Base-by-base conservation (phyloP, 2,329 filamentous ascomycete genomes). In the Lachnellula subtilissima region DNA sequence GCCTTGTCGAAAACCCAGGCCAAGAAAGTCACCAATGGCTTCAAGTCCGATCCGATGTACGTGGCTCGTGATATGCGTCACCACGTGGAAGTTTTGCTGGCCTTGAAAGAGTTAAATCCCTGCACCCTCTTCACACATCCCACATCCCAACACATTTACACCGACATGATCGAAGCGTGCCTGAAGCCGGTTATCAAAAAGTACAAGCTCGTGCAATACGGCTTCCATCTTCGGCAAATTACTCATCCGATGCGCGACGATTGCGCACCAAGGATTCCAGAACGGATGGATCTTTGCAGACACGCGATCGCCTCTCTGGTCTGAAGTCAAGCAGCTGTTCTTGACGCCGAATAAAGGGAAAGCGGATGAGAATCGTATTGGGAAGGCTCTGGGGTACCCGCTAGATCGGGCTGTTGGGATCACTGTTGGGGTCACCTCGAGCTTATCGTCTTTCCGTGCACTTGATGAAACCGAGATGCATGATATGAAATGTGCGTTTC, bases 161-260 rank as follows among this genome's bases (percentile, higher is more conserved):
- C 53, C 5, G 19, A n/a, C 4, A 48, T 28, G 23, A 36, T 55
- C 28, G 40, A 48, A 9, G 28, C 46, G 14, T 19, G 47, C 22
- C 19, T 56, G n/a, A 56, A 56, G 19, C 54, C 50, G 6, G 22
- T 56, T 8, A 17, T 56, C 45, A 45, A 52, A n/a, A 52, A 48
- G 22, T 48, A 52, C 50, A 37, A 50, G 19, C 45, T 56, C 32
- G 37, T 32, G 36, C 15, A 19, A 17, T 56, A 56, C 39, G 54
- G 54, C 40, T 56, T 53, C 35, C 22, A 39, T 17, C 39, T 56
- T 23, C 49, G 39, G 12, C 54, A 52, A 35, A 50, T 56, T 17
- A 40, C 40, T 3, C 45, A 56, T 17, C 42, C 50, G 22, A 49
- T 50, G 36, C 40, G n/a, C 48, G 23, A 52, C 52, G 3, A 39